Base-by-base conservation (phyloP, 345 rosid genomes). In the Turnera subulata region DNA sequence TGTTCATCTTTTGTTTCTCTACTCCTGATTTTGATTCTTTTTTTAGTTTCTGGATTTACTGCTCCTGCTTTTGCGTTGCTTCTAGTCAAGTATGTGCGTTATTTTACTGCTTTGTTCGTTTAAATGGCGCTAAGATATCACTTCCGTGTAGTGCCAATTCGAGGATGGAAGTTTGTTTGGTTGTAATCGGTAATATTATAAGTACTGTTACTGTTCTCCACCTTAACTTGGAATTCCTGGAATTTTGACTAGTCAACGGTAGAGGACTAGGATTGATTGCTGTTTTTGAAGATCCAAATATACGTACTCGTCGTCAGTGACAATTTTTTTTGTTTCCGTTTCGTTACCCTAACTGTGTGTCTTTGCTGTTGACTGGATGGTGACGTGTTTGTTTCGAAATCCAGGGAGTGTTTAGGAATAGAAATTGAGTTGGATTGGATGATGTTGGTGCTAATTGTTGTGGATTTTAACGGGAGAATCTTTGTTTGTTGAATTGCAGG, bases 401-500 rank as follows among this genome's bases (percentile, higher is more conserved):
- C 50, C 4, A 19, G 12, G 52, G 11, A 45, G 20, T 46, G 22
- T 8, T 29, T n/a, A n/a, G 35, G 8, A 29, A 29, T 29, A 29
- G 45, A 42, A 13, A 4, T 11, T 42, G 45, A 10, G 14, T 42
- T 2, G 45, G n/a, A 9, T 42, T 29, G 45, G 45, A 42, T 49
- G 16, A 49, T 49, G 12, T 10, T 49, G 53, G 25, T 5, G 7
- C 22, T 24, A 19, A 6, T 49, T 49, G 11, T 4, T 42, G 7
- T 42, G 12, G n/a, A 11, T 42, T 42, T 13, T 24, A 12, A 22
- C 14, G 2, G 18, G 23, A 24, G 16, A 21, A 12, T 12, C 6
- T 12, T 49, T 49, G 13, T 1, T 25, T 23, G 1, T 32, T 63
- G n/a, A 43, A 45, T 44, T 68, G 55, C 80, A 89, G 93, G 78